A percentile compares a stretch with the other conserved stretches of the same genome.
phyloP scores from a whole-genome alignment of 345 rosid species.

The Aethionema arabicum region DNA sequence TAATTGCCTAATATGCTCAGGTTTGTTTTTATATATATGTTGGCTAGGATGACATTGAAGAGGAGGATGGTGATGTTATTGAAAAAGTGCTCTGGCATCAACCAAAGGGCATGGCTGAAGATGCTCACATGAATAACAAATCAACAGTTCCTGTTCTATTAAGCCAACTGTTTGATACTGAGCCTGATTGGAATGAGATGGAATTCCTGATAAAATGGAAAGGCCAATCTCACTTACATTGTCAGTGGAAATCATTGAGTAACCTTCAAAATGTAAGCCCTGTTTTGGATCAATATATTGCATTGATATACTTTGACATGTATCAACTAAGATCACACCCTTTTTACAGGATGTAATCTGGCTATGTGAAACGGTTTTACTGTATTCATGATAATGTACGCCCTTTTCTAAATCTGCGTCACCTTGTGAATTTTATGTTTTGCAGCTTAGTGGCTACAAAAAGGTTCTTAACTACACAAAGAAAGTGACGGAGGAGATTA shows the following conservation, averaged over 20 bases:
- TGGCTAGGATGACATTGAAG: slow-evolving; percentile 88
- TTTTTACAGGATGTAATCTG: slow-evolving; percentile 6
- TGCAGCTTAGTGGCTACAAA: slow-evolving; percentile 95
- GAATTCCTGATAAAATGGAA: slow-evolving; percentile 98
- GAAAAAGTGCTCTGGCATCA: slow-evolving; percentile 99
- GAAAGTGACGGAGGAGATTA: slow-evolving; percentile 82
- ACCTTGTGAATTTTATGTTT: slow-evolving; percentile 18
- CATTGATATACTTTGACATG: background rate
- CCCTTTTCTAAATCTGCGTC: slow-evolving; percentile 15
- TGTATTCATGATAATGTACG: slow-evolving; percentile 8
- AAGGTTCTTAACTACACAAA: slow-evolving; percentile 94
- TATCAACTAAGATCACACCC: background rate
- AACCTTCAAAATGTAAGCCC: slow-evolving; percentile 85
- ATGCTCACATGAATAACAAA: slow-evolving; percentile 54
- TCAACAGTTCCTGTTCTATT: slow-evolving; percentile 69
- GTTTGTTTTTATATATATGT: slow-evolving; percentile 14
- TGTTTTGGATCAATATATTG: slow-evolving; percentile 17
- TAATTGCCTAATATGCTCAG: slow-evolving; percentile 4
- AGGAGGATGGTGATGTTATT: slow-evolving; percentile 90
- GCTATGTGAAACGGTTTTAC: background rate
- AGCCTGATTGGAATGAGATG: slow-evolving; percentile 83
- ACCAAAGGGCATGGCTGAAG: slow-evolving; percentile 81
- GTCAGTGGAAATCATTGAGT: slow-evolving; percentile 85
- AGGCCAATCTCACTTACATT: slow-evolving; percentile 98
- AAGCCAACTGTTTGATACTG: slow-evolving; percentile 72